Percentiles rank a stretch among this genome's conserved stretches.
phyloP scores from a whole-genome alignment of 176 grass and related monocot species.

The Ampelocalamus luodianensis region DNA sequence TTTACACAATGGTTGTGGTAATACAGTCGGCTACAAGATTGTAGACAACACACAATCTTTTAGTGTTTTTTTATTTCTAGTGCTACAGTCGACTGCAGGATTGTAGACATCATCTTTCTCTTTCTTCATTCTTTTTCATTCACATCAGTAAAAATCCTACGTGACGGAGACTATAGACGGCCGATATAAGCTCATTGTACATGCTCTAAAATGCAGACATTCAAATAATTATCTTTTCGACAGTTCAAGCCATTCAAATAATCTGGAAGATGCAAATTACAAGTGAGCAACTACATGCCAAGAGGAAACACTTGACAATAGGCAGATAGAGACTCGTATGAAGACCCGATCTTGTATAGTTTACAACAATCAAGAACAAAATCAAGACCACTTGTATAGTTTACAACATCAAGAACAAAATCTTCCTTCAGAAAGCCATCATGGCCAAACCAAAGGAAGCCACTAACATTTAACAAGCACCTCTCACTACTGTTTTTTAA shows the following conservation, averaged over 20 bases:
- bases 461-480: neutral
- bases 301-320: neutral
- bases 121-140: no score
- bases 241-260: neutral
- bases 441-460: slow-evolving; percentile 19
- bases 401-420: slow-evolving; percentile 12
- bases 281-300: neutral
- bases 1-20: no score
- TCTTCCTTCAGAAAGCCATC: neutral
- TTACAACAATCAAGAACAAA: no score
- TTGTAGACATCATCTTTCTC: no score
- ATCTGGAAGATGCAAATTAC: neutral
- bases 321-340: neutral
- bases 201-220: neutral
- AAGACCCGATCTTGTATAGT: neutral
- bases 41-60: no score
- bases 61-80: no score
- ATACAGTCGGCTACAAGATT: no score
- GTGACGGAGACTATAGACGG: no score
- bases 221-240: neutral
- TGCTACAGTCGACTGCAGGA: no score
- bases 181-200: no score
- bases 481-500: neutral
- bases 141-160: no score
- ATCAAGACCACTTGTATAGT: no score